A percentile compares a stretch with the other conserved stretches of the same genome.
These are phyloP conservation scores for Amanita molliuscula DNA, from an alignment of 768 basidiomycete species.

Conservation along the genomic window DNA sequence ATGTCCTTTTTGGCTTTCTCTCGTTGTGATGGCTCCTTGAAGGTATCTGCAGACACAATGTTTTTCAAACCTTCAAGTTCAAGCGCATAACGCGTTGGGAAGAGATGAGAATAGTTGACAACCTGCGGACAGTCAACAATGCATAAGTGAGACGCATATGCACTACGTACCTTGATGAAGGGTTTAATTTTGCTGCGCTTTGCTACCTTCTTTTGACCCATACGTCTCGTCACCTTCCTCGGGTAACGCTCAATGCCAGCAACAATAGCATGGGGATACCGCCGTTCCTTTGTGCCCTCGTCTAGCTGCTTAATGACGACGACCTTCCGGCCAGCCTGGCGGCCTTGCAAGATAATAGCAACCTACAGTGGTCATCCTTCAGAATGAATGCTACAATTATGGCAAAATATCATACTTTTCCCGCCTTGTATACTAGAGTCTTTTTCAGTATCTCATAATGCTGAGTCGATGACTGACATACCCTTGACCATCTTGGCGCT, in stretches of 20 bases:
- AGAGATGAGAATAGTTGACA: constrained; percentile 97
- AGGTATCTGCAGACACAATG: constrained; percentile 73
- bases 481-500: constrained; percentile 33
- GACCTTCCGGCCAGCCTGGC: constrained; percentile 99
- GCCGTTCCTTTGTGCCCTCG: constrained; percentile 93
- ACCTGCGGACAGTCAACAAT: constrained; percentile 32
- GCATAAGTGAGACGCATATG: neutral
- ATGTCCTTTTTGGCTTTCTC: constrained; percentile 93
- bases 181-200: constrained; percentile 97
- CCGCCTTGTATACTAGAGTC: constrained; percentile 79
- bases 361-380: constrained; percentile 38
- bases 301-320: constrained; percentile 97
- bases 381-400: neutral
- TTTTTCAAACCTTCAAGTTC: constrained; percentile 95
- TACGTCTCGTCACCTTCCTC: constrained; percentile 88
- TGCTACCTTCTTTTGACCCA: constrained; percentile 92
- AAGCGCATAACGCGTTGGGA: constrained; percentile 97
- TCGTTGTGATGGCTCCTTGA: constrained; percentile 95
- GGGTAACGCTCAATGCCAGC: constrained; percentile 99
- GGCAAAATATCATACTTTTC: constrained; percentile 52
- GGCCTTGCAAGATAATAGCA: constrained; percentile 95
- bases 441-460: constrained; percentile 9
- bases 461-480: constrained; percentile 16
- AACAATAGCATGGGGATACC: constrained; percentile 96
- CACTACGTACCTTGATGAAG: constrained; percentile 83